phyloP scores from a whole-genome alignment of 2,329 filamentous ascomycete species.

The Alternaria consortialis region DNA sequence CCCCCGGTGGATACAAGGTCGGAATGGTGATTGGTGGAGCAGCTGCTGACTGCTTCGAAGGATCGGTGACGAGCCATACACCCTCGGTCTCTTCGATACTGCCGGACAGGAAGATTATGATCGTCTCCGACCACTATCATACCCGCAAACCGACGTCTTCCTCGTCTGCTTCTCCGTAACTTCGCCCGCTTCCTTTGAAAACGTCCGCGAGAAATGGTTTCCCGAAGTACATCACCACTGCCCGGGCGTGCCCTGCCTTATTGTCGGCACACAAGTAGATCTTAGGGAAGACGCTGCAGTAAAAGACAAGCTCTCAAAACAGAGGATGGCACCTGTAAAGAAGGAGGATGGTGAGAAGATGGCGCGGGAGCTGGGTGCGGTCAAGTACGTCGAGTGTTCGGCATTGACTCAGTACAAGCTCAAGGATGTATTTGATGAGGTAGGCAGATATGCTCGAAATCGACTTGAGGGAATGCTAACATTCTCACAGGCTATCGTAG shows the following conservation, averaged over 20 bases:
- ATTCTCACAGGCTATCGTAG: conserved; percentile 81
- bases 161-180: conserved; percentile 99
- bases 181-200: conserved; percentile 96
- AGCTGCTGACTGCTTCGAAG: conserved; percentile 60
- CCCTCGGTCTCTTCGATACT: conserved; percentile 95
- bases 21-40: conserved; percentile 11
- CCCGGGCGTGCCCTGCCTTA: conserved; percentile 95
- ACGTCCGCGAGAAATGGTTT: conserved; percentile 99
- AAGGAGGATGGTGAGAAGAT: conserved; percentile 94
- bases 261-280: conserved; percentile 98
- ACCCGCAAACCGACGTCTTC: conserved; percentile 98
- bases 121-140: conserved; percentile 92
- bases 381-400: conserved; percentile 99
- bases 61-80: conserved; percentile 99
- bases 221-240: conserved; percentile 99
- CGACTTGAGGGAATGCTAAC: conserved; percentile 15
- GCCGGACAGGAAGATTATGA: conserved; percentile 99
- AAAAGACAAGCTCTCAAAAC: conserved; percentile 88
- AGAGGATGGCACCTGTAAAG: conserved; percentile 93
- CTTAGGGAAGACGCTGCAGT: conserved; percentile 88
- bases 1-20: neutral
- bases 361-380: conserved; percentile 95
- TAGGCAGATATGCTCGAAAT: conserved; percentile 56
- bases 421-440: conserved; percentile 99
- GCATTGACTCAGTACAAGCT: conserved; percentile 97